Evolutionary conservation across 2,329 filamentous ascomycete species (phyloP), one percentile per base, ranked within the genome.

Genomic region (Fusarium siculi): DNA sequence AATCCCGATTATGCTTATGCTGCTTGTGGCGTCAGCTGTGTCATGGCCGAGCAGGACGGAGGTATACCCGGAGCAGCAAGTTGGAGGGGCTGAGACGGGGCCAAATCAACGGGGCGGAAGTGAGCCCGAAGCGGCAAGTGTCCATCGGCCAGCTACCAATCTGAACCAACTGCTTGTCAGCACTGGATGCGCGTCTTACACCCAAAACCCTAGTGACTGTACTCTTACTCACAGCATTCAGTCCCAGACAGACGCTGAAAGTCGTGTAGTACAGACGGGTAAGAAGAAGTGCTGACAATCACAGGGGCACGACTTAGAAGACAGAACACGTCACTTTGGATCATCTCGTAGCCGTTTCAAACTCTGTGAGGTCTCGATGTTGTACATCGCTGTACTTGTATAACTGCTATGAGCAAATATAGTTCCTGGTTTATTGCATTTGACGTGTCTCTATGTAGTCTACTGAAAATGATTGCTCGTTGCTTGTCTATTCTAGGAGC

Each of bases 281-380:
- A 32, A 7, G 15, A 7, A 28, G 23, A 18, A 32, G 28, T 4
- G 3, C 4, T 32, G 28, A 3, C 5, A 32, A n/a, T 12, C 1
- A n/a, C 21, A n/a, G 15, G 0, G 3, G 3, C 5, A 7, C 15
- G 3, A 32, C 21, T 18, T 2, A n/a, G 5, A 4, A 9, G 10
- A 12, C 4, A n/a, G 4, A 7, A 9, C 15, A 12, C 18, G 7
- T 7, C 21, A 6, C 7, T 16, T 32, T 12, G 15, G 9, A 49
- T 18, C 21, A n/a, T 32, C 21, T 12, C 15, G 25, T n/a, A 4
- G 28, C 9, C 16, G 10, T 18, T 32, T n/a, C 21, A n/a, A 12
- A 6, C 3, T 7, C 2, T 18, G 16, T 7, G 15, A 16, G 19
- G 3, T 12, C 28, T 18, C 6, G 5, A 32, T 18, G 15, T 3